Percentiles rank a stretch among this genome's conserved stretches.
phyloP scores from a whole-genome alignment of 768 basidiomycete genomes.

The Naganishia vaughanmartiniae region DNA sequence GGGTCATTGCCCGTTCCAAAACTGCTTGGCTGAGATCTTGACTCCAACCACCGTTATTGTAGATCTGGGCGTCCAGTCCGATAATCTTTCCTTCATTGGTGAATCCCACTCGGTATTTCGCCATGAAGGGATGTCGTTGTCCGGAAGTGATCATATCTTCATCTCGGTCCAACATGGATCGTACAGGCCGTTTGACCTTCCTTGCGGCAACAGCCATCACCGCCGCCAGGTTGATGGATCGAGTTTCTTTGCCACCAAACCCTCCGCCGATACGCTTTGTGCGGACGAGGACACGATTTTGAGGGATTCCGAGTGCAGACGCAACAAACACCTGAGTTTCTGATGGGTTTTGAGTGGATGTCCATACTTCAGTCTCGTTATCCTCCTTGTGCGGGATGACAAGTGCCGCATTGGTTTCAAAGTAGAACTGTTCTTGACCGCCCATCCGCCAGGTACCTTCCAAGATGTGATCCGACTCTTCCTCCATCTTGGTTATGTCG shows the following conservation, averaged over 20 bases:
- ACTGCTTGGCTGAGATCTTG: conserved; percentile 41
- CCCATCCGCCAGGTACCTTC: conserved; percentile 33
- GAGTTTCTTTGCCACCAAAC: conserved; percentile 40
- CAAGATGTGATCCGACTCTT: conserved; percentile 33
- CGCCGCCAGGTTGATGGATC: conserved; percentile 34
- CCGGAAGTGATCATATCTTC: conserved; percentile 41
- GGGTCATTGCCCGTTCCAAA: conserved; percentile 39
- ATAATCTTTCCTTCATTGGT: conserved; percentile 38
- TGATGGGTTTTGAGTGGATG: conserved; percentile 37
- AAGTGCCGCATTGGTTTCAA: conserved; percentile 36
- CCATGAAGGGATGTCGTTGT: conserved; percentile 40
- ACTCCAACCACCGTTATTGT: conserved; percentile 41
- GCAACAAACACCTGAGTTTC: conserved; percentile 40
- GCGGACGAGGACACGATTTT: conserved; percentile 34
- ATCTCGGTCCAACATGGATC: conserved; percentile 41
- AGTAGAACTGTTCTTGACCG: conserved; percentile 40
- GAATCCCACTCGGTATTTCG: conserved; percentile 37
- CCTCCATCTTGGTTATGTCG: conserved; percentile 34
- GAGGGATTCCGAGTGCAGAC: conserved; percentile 39
- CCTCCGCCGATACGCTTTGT: conserved; percentile 39
- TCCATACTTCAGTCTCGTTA: conserved; percentile 40
- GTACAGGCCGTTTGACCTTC: conserved; percentile 36
- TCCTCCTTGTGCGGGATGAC: conserved; percentile 41
- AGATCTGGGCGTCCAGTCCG: conserved; percentile 36
- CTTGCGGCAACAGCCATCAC: conserved; percentile 37